Conservation (phyloP, 331 rosid species). For the Acacia concinna region DNA sequence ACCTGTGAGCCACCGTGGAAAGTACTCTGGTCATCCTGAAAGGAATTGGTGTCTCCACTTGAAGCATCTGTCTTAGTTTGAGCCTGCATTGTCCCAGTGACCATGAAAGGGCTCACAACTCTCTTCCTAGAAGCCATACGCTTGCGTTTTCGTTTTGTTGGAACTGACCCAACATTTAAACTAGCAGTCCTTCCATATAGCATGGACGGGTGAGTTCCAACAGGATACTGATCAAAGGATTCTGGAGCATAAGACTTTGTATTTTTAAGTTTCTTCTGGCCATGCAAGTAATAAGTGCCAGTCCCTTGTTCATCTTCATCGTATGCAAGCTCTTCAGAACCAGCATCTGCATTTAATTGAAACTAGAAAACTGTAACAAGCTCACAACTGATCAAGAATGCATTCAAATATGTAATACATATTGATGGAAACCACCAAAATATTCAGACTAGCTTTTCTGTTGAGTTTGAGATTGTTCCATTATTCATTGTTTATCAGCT, state of each 20-base stretch:
- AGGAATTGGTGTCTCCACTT: slow-evolving; percentile 95
- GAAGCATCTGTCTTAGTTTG: slow-evolving; percentile 91
- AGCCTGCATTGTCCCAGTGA: slow-evolving; percentile 56
- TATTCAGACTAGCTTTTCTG: neutral
- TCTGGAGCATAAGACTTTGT: slow-evolving; percentile 49
- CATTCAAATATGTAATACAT: slow-evolving; percentile 22
- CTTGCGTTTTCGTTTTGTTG: slow-evolving; percentile 57
- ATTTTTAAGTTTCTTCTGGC: slow-evolving; percentile 63
- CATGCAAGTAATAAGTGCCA: slow-evolving; percentile 51
- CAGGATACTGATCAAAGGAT: slow-evolving; percentile 53
- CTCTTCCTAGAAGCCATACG: slow-evolving; percentile 93
- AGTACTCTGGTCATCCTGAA: slow-evolving; percentile 93
- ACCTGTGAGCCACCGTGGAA: slow-evolving; percentile 69
- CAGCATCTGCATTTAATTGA: slow-evolving; percentile 45
- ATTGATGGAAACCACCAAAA: neutral
- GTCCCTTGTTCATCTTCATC: slow-evolving; percentile 88
- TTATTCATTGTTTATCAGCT: neutral
- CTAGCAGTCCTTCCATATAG: slow-evolving; percentile 62
- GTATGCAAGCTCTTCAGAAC: slow-evolving; percentile 59
- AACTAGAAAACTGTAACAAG: slow-evolving; percentile 16
- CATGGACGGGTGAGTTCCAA: slow-evolving; percentile 59
- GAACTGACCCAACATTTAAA: slow-evolving; percentile 72
- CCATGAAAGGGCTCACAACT: slow-evolving; percentile 72
- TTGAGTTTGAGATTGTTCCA: neutral
- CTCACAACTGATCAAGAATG: slow-evolving; percentile 22